These are phyloP conservation scores for Sarcomyxa edulis DNA, from an alignment of 768 basidiomycete genomes.

Conservation along the genomic window DNA sequence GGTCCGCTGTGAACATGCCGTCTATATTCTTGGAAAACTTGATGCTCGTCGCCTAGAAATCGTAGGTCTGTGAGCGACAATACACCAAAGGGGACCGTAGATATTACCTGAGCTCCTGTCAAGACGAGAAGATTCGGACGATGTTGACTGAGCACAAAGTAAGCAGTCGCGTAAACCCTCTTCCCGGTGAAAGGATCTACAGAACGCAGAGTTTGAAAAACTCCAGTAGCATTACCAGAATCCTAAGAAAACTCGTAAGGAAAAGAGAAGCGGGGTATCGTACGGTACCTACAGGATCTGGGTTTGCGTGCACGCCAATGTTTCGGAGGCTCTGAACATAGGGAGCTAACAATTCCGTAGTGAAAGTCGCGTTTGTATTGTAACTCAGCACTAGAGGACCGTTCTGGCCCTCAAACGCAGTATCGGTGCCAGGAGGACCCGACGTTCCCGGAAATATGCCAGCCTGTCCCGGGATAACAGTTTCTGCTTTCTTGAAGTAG, in stretches of 20 bases:
- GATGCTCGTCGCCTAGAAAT: neutral
- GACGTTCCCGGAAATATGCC: neutral
- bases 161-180: slow-evolving; percentile 21
- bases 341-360: neutral
- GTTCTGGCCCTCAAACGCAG: neutral
- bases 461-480: too few relatives aligned
- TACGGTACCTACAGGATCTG: neutral
- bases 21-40: slow-evolving; percentile 7
- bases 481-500: slow-evolving; percentile 3
- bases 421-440: neutral
- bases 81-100: too few relatives aligned
- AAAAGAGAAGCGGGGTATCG: too few relatives aligned
- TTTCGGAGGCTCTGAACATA: neutral
- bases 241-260: too few relatives aligned
- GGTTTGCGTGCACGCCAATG: neutral
- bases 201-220: slow-evolving; percentile 4
- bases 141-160: slow-evolving; percentile 19
- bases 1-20: slow-evolving; percentile 1
- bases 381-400: neutral
- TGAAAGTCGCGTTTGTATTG: neutral
- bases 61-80: too few relatives aligned
- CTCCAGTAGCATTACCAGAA: slow-evolving; percentile 3
- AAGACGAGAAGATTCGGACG: slow-evolving; percentile 23
- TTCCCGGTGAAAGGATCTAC: slow-evolving; percentile 18
- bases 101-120: slow-evolving; percentile 18